A percentile compares a stretch with the other conserved stretches of the same genome.
Conservation (phyloP, 805 yeast species). For the Candida hungchunana region DNA sequence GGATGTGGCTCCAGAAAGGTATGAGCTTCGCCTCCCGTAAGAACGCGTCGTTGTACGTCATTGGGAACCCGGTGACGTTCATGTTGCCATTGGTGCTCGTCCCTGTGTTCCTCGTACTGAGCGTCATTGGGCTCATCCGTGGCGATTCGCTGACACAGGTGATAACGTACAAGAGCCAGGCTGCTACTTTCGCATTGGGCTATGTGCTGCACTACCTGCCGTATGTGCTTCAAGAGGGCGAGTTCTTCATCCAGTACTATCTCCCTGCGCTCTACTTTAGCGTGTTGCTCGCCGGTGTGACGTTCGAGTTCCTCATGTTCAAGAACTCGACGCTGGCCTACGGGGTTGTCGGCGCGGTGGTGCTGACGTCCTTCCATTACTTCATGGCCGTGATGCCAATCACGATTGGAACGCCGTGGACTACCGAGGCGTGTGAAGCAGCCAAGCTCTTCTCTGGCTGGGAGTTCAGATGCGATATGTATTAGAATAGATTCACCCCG, state of each 20-base stretch:
- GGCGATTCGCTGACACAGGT: constrained; percentile 14
- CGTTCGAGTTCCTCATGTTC: constrained; percentile 37
- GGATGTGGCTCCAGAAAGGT: constrained; percentile 64
- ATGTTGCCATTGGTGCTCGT: constrained; percentile 39
- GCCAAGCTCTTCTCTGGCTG: constrained; percentile 36
- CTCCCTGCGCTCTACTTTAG: constrained; percentile 48
- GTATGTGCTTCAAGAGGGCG: constrained; percentile 34
- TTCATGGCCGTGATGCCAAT: constrained; percentile 38
- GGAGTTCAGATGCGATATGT: constrained; percentile 40
- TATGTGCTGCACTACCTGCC: constrained; percentile 59
- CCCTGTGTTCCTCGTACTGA: constrained; percentile 20
- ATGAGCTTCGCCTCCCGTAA: constrained; percentile 49
- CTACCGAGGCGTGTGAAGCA: constrained; percentile 33
- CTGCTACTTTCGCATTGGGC: constrained; percentile 39
- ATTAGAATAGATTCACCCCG: constrained; percentile 6
- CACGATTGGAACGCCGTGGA: constrained; percentile 46
- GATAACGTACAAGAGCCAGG: constrained; percentile 17
- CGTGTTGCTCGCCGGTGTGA: constrained; percentile 40
- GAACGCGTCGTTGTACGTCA: constrained; percentile 45
- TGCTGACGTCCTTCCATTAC: constrained; percentile 14
- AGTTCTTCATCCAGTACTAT: constrained; percentile 42
- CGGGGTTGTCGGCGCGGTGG: constrained; percentile 20
- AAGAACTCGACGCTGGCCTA: constrained; percentile 29
- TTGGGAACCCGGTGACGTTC: constrained; percentile 64
- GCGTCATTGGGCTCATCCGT: constrained; percentile 26